Percentiles rank a stretch among this genome's conserved stretches.
phyloP scores from a whole-genome alignment of 331 rosid genomes.

The Quercus phellos region DNA sequence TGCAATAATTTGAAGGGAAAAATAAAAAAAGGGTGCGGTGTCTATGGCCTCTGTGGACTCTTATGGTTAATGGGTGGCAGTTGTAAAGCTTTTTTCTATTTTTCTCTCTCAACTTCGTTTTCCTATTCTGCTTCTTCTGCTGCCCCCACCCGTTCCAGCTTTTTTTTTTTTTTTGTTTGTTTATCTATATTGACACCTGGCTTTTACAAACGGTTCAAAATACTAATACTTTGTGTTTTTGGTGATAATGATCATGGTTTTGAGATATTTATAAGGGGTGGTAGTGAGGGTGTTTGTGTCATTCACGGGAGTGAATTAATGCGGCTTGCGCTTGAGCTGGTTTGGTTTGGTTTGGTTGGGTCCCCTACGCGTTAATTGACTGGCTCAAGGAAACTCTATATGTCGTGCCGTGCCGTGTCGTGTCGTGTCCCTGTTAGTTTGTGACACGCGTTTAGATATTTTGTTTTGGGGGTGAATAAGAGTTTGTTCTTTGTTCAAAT shows the following conservation, averaged over 20 bases:
- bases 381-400: not conserved
- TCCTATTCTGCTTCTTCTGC: too few species aligned
- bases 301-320: too few species aligned
- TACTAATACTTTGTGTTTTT: not conserved
- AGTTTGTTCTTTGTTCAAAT: too few species aligned
- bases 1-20: too few species aligned
- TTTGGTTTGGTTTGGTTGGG: not conserved
- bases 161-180: too few species aligned
- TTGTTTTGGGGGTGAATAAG: too few species aligned
- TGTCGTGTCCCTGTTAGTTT: not conserved
- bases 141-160: too few species aligned
- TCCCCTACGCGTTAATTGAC: not conserved
- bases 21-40: not conserved
- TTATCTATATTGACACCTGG: not conserved
- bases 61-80: slow-evolving; percentile 13
- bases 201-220: not conserved
- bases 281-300: not conserved
- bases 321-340: too few species aligned
- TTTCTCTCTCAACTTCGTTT: too few species aligned
- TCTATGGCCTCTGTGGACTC: not conserved
- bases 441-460: too few species aligned
- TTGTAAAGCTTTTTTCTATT: not conserved
- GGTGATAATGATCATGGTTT: not conserved
- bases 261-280: not conserved
- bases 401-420: too few species aligned